Base-by-base conservation (phyloP, 371 early-diverging fungal genomes). In the Mucor saturninus region DNA sequence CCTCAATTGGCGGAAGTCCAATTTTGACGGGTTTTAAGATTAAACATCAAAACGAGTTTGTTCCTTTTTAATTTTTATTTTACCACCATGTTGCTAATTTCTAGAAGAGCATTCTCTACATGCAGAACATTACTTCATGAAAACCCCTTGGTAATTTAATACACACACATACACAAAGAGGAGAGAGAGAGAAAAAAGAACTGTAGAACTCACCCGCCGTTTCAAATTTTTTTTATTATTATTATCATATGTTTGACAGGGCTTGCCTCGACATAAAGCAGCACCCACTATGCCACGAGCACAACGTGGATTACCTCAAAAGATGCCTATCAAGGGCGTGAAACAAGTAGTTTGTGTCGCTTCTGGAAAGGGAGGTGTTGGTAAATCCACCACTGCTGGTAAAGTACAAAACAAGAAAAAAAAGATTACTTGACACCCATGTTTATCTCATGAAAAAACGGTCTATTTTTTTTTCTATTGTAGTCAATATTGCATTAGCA, bases 281-380 rank as follows among this genome's bases (percentile, higher is more conserved):
- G 67, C 82, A 8, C 85, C 87, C 0, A 76, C 82, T 2, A 79
- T 86, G 43, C 86, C 87, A 9, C 64, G 87, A 56, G 84, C 84
- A 55, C 85, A 85, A 59, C 77, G 86, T 11, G 91, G 91, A 0
- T 68, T 92, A 13, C 92, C 92, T 14, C 79, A 80, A 43, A 87
- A 87, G 68, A 72, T 77, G 68, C 76, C 83, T 5, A 89, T 93
- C 66, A 76, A 74, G 21, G 86, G 87, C 30, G 90, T 91, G 9
- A 87, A 87, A 65, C 77, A 87, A 21, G 83, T 91, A 7, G 80
- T 94, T 45, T 91, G 90, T n/a, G 91, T 94, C 0, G 89, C 92
- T 14, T 93, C 94, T 7, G 95, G 93, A 11, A 95, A 95, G 67
- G 95, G 95, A 8, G 95, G 95, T 31, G 95, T 94, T 6, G 96